Evolutionary conservation across 2,329 filamentous ascomycete species (phyloP), one percentile per base, ranked within the genome.

Genomic region (Orbilia brochopaga): DNA sequence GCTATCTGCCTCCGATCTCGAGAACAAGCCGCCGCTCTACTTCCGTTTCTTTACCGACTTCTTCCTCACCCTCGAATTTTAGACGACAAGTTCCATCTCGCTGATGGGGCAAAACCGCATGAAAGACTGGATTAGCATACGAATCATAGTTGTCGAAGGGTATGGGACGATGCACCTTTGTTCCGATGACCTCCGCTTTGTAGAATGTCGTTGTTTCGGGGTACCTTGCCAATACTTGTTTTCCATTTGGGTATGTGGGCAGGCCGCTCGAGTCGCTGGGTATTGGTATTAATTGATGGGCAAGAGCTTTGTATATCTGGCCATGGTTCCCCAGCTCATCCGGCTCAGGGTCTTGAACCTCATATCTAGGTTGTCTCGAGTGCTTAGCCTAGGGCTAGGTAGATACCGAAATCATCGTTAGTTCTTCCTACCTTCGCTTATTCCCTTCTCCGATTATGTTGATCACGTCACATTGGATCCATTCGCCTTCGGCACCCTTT

Each of bases 171-270:
- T 81, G 74, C 82, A 83, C 76, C 81, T 88, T 82, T 82, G 85
- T 87, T 37, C 87, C 87, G 80, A 90, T 89, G 7, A 93, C 90
- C 75, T 92, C 89, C 0, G 90, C 90, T 78, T 90, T 88, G 79
- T 94, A 94, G 76, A 94, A 93, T 0, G 90, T 92, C 0, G 90
- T 92, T 0, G 90, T 93, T 76, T 91, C 88, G 0, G 90, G 90
- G 77, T 94, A 94, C 66, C 91, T 81, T 0, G 90, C 90, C 65
- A 93, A 82, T 7, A 93, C 90, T 51, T 87, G 85, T 78, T 88
- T 90, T 50, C 89, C 88, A 42, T 85, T 80, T 6, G 83, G 76
- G 75, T 85, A 86, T 37, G 89, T 85, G 66, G 89, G 84, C 44
- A 89, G 83, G 2, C 88, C 81, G 1, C 80, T 86, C 73, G 79